Base-by-base conservation (phyloP, 2,329 filamentous ascomycete genomes). In the Ambrosiella cleistominuta region DNA sequence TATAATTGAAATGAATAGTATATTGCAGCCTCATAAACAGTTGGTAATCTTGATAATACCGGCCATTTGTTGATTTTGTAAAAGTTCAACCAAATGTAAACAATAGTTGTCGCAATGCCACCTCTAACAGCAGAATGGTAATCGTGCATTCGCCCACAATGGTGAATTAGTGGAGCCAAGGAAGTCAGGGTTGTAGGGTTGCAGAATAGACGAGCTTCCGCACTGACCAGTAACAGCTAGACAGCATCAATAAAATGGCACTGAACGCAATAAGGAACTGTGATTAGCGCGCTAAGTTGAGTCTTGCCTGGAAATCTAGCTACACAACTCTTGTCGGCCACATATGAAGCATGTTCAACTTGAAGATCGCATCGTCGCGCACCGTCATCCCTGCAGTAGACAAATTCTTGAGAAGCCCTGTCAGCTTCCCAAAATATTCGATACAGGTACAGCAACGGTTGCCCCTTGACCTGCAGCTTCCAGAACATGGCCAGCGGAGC, bases 101-200 rank as follows among this genome's bases (percentile, higher is more conserved):
- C 27, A 27, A 27, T 27, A 5, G 27, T 27, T 27, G 27, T 27
- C 27, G 27, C 27, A 27, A 27, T 27, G 27, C 27, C 4, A 27
- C 27, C 27, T 27, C 27, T 3, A 27, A 27, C 4, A 27, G 27
- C 27, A 5, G 27, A 27, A 27, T 27, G 27, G 27, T 27, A 5
- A 15, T 15, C 15, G 27, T 15, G 15, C 17, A 7, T 49, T 8
- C 8, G 27, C 15, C 44, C 44, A 49, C 15, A 19, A 27, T 27
- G 27, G 27, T 47, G 44, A 47, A 47, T 13, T 17, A 3, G 27
- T 39, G 13, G 35, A n/a, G 37, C 37, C 35, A 53, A 53, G 37
- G 51, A 49, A 49, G 51, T 36, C 51, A 53, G 51, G 51, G 51
- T 53, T 53, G 36, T 36, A 53, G 8, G 51, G 51, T 53, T 53